Conservation (phyloP, 148 eudicot genomes). For the Persicaria maculosa region DNA sequence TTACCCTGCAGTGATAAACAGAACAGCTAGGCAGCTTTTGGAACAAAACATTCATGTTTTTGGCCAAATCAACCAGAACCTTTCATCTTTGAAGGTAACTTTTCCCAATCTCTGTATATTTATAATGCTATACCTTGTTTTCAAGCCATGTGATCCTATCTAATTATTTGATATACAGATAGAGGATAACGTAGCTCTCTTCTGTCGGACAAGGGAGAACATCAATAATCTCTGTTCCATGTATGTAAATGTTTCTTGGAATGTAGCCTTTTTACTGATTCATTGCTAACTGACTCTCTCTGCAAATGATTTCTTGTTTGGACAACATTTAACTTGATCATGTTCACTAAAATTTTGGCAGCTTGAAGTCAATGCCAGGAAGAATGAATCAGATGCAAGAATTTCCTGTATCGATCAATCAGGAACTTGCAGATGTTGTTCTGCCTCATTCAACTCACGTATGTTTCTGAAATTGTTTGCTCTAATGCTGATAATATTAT, state of each 20-base stretch:
- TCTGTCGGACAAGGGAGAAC: conserved; percentile 14
- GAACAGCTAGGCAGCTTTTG: conserved; percentile 43
- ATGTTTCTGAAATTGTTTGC: background rate
- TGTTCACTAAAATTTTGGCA: background rate
- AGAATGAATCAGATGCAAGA: conserved; percentile 11
- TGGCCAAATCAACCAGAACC: conserved; percentile 46
- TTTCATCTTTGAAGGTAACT: conserved; percentile 52
- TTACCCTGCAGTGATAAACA: conserved; percentile 1
- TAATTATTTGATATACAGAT: conserved; percentile 6
- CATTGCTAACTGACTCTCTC: background rate
- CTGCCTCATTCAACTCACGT: conserved; percentile 10
- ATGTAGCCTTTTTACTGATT: background rate
- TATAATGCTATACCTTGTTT: background rate
- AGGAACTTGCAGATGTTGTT: conserved; percentile 12
- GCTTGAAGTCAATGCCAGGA: conserved; percentile 12
- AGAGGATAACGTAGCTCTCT: conserved; percentile 9
- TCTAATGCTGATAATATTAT: background rate
- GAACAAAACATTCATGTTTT: conserved; percentile 50
- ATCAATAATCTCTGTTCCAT: conserved; percentile 9
- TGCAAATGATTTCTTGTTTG: background rate
- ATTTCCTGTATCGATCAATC: conserved; percentile 14
- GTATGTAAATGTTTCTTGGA: conserved; percentile 1
- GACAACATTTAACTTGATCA: background rate
- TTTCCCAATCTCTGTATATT: background rate
- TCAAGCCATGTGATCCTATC: background rate